Evolutionary conservation across 83 land plant species (phyloP), one percentile per base, ranked within the genome.

Genomic region (Diphasiastrum complanatum): DNA sequence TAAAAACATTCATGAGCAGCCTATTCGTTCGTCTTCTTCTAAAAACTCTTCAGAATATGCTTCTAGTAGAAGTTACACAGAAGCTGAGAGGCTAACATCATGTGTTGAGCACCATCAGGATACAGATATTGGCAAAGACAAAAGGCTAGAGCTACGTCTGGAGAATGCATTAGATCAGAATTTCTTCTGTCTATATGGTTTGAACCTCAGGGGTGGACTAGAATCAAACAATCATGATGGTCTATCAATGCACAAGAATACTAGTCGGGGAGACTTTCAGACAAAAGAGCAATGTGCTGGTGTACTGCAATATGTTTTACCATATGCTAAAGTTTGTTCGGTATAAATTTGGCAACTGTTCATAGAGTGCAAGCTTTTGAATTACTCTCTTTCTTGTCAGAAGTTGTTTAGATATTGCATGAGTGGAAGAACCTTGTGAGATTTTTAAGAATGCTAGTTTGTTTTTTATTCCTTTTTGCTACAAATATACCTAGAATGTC

Each of bases 241-340:
- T 51, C 68, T 95, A 45, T 82, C 77, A 19, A 52, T 74, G 8
- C 99, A 95, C 74, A 82, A 63, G 61, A 95, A 89, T 70, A 84
- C 93, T 45, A 86, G 75, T 65, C 81, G 79, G 45, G 97, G 93
- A 54, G 99, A 95, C 57, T 89, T 91, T 65, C 91, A 95, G 72
- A 81, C 89, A 55, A 86, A 80, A 68, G 99, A 95, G 54, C 97
- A 95, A 51, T 95, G 97, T 74, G 89, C 97, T 60, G 92, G 85
- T 65, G 97, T 95, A 2, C 84, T 95, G 53, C 87, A 86, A 34
- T 95, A 95, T 64, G 72, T 95, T 30, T 68, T 89, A 14, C 87
- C 99, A 3, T 89, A 84, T 78, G 97, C 97, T 25, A 89, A 77
- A 65, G 83, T 77, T 50, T 84, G 93, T 57, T 81, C 99, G 70